Evolutionary conservation across 306 rosid species (phyloP), one percentile per base, ranked within the genome.

Genomic region (Malus sylvestris): DNA sequence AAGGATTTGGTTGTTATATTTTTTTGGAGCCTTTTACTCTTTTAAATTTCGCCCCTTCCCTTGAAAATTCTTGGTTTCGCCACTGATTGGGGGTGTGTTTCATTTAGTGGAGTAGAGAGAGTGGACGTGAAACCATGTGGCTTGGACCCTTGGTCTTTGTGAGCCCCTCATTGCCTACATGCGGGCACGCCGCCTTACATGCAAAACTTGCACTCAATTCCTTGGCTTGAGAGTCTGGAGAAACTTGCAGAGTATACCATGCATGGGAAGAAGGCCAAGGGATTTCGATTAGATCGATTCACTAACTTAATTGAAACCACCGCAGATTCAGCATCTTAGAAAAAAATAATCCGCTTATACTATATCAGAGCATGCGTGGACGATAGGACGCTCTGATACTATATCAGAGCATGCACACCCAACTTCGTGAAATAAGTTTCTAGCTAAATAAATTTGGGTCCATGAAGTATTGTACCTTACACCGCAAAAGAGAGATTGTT

Each of bases 121-220:
- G n/a, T 63, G 67, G 22, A 63, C 42, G 68, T 63, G n/a, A 63
- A 63, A 63, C 30, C 68, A 63, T 63, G 68, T 63, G 68, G 10
- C 22, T 30, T 1, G 68, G 42, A 15, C 68, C 68, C 42, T 6
- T 35, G 40, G 8, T 35, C 40, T 60, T 3, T 30, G 68, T 63
- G 68, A 35, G n/a, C 68, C 38, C 8, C 68, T 5, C 18, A 14
- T 2, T 30, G 38, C 20, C 42, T 3, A 30, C 68, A 63, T 29
- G 68, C 68, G 68, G 30, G 68, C 67, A 63, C 67, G 67, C 67
- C n/a, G 67, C 67, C n/a, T 35, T 63, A 30, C 67, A 7, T 29
- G 40, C 38, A 63, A 27, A 30, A 22, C 63, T 58, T 58, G 63
- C 29, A 9, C 63, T 58, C 63, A 10, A 35, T 58, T 46, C 23